Conservation (phyloP, 1,139 yeast genomes). For the Geotrichum carabidarum region DNA sequence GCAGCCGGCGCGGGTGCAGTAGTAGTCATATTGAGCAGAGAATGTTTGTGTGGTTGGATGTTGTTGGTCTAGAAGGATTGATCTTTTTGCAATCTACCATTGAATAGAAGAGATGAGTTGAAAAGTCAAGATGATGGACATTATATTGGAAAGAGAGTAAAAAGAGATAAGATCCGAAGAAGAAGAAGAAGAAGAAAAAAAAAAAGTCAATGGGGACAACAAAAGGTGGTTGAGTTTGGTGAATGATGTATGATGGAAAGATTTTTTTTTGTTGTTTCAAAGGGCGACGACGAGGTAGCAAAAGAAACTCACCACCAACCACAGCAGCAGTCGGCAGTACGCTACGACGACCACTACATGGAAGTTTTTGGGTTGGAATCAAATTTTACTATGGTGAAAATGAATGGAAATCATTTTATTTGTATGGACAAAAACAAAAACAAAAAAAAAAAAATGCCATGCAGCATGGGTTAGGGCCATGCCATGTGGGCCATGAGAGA, state of each 20-base stretch:
- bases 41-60: background rate
- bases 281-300: background rate
- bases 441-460: no score
- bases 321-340: no score
- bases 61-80: background rate
- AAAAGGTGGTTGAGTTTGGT: background rate
- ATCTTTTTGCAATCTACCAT: background rate
- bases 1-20: background rate
- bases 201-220: background rate
- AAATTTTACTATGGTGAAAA: no score
- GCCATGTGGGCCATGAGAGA: no score
- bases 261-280: background rate
- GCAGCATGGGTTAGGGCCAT: no score
- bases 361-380: no score
- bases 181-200: background rate
- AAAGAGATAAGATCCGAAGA: background rate
- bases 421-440: no score
- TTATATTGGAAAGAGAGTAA: background rate
- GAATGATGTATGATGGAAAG: background rate
- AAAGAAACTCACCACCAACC: no score
- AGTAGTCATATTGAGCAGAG: background rate
- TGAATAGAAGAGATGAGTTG: background rate
- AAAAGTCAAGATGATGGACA: background rate
- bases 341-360: no score
- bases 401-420: no score